Evolutionary conservation across 441 rosid genomes (phyloP), one percentile per base, ranked within the genome.

Genomic region (Daphne laureola): DNA sequence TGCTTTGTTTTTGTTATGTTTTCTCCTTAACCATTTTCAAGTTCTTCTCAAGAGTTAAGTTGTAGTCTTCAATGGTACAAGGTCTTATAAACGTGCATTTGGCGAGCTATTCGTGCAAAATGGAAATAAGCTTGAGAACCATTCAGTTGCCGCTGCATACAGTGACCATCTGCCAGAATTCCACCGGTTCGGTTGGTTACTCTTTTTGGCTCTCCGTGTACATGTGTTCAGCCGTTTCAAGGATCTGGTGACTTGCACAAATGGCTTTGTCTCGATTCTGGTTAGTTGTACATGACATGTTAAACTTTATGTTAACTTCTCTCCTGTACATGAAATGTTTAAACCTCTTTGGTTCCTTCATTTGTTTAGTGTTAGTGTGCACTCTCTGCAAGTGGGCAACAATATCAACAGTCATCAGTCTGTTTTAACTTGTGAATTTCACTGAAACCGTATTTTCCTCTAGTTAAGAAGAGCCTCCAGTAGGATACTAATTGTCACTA

Each of bases 121-220:
- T 54, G 78, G 78, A 60, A 73, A 70, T 51, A 76, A 76, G 53
- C 58, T 64, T 64, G 87, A 77, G 46, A 76, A 70, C 64, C 62
- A 71, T 54, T 68, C 78, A 23, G 69, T 62, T 54, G 58, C 48
- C 68, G 53, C 74, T 26, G 64, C 63, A 71, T 61, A 75, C 43
- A 51, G 73, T 61, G 71, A 78, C 64, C 58, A 41, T 47, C 18
- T 76, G 51, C 65, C 73, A 5, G 81, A 83, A 57, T 82, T 77
- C 63, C 77, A 82, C 61, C 95, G 83, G n/a, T 90, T 93, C 62
- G 99, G 97, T 61, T 93, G 99, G 99, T 55, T 90, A 66, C 78
- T 90, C 64, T 90, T 93, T 77, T 67, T 90, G 81, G 95, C 90
- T 9, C 96, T 93, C 47, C 90, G 99, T 46, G 74, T 77, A 43